Base-by-base conservation (phyloP, 495 filamentous ascomycete genomes). In the Aspergillus steynii region DNA sequence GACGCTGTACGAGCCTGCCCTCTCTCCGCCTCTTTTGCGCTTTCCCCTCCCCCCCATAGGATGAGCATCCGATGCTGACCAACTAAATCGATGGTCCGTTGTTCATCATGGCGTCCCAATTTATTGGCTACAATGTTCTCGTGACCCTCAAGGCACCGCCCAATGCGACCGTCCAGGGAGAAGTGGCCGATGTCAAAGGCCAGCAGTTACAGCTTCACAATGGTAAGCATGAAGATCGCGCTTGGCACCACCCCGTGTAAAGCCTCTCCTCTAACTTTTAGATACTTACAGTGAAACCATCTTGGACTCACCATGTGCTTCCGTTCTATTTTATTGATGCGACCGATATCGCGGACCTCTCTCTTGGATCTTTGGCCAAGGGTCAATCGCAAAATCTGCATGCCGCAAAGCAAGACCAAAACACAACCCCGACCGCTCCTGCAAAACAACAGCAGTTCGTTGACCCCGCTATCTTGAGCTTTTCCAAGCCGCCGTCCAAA, bases 61-160 rank as follows among this genome's bases (percentile, higher is more conserved):
- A 27, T 47, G 51, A 34, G 45, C 49, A 45, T 42, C 53, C 50
- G 7, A 32, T 52, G 42, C 29, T 42, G 14, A 31, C 48, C 56
- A 54, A 57, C 20, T 31, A n/a, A 49, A 31, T 63, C 45, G 37
- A 58, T 65, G 60, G 26, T 61, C 50, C 10, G 25, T 53, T 29
- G 20, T 46, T 53, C 60, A 77, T 45, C 61, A 90, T 90, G 86
- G 82, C 85, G 14, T 74, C 81, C 61, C 82, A 88, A 64, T 94
- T 95, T 72, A 87, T 93, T 62, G 92, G 92, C 34, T 83, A 91
- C 68, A 86, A 87, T 60, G 90, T 96, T 71, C 72, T 88, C 55
- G 85, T 96, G 64, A 92, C 87, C 12, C 79, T 96, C 54, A 83
- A 77, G 55, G 73, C 86, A 53, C 91, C 91, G 29, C 82, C 83